These are phyloP conservation scores for Samsoniella hepiali DNA, from an alignment of 2,329 filamentous ascomycete species.

Conservation along the genomic window DNA sequence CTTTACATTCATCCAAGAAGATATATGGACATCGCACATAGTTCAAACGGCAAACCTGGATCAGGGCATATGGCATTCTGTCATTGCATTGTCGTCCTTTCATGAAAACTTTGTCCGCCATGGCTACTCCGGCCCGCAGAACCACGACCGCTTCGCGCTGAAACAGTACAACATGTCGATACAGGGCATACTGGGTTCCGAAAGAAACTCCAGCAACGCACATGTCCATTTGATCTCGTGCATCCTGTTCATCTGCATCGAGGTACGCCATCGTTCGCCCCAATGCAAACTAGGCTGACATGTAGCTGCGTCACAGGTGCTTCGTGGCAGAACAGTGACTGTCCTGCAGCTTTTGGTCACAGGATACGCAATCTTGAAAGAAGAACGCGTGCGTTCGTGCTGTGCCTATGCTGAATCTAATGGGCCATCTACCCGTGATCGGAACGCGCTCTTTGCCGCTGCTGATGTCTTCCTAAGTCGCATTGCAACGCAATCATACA, in stretches of 20 bases:
- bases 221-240: conserved; percentile 16
- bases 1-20: conserved; percentile 11
- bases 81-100: conserved; percentile 13
- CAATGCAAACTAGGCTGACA: not conserved
- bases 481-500: conserved; percentile 8
- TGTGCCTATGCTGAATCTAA: not conserved
- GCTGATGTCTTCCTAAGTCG: conserved; percentile 11
- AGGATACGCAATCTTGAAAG: conserved; percentile 10
- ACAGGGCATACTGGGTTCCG: conserved; percentile 5
- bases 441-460: conserved; percentile 3
- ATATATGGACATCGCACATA: conserved; percentile 14
- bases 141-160: conserved; percentile 13
- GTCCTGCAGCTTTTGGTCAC: conserved; percentile 7
- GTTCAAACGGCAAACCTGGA: conserved; percentile 11
- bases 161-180: conserved; percentile 18
- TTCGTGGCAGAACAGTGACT: conserved; percentile 5
- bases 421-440: not conserved
- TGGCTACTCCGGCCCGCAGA: not conserved
- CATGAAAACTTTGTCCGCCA: conserved; percentile 8
- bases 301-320: not conserved
- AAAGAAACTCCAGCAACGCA: conserved; percentile 10
- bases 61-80: conserved; percentile 13
- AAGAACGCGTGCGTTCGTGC: conserved; percentile 2
- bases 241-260: conserved; percentile 19
- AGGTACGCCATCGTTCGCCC: not conserved